Evolutionary conservation across 441 rosid species (phyloP).

Genomic region (Pelargonium myrrhifolium): DNA sequence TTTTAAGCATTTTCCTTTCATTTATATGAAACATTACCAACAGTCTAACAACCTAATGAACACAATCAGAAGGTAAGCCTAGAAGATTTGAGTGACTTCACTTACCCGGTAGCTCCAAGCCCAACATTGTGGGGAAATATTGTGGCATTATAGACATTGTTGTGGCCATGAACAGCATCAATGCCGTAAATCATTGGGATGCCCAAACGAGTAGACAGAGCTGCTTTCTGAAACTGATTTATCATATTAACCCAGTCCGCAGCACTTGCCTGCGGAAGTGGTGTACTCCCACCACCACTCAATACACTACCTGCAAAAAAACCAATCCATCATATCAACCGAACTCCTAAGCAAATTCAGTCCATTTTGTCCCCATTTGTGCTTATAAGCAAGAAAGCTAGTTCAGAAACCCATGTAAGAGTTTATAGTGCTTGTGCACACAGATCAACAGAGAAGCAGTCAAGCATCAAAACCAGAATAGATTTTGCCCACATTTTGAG

Average conservation of each 20-base stretch:
- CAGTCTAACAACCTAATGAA: not conserved
- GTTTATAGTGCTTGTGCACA: not conserved
- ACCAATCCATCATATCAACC: too few relatives aligned
- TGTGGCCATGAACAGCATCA: too few relatives aligned
- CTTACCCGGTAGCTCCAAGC: conserved; percentile 59
- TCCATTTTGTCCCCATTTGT: too few relatives aligned
- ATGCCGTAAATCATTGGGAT: conserved; percentile 79
- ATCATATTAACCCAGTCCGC: conserved; percentile 61
- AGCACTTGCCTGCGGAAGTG: conserved; percentile 41
- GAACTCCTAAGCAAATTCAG: too few relatives aligned
- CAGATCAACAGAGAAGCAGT: not conserved
- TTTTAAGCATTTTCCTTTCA: too few relatives aligned
- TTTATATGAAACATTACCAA: too few relatives aligned
- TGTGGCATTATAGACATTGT: conserved; percentile 62
- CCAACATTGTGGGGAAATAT: conserved; percentile 16
- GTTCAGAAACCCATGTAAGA: too few relatives aligned
- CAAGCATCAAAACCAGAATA: too few relatives aligned
- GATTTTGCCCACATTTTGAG: not conserved
- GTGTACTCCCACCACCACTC: too few relatives aligned
- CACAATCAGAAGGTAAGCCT: not conserved
- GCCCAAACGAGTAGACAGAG: conserved; percentile 63
- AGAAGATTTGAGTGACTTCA: not conserved
- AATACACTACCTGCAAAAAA: too few relatives aligned
- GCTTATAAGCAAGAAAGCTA: too few relatives aligned
- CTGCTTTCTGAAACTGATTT: conserved; percentile 54